Evolutionary conservation across 148 eudicot genomes (phyloP).

Genomic region (Rhododendron simsii): DNA sequence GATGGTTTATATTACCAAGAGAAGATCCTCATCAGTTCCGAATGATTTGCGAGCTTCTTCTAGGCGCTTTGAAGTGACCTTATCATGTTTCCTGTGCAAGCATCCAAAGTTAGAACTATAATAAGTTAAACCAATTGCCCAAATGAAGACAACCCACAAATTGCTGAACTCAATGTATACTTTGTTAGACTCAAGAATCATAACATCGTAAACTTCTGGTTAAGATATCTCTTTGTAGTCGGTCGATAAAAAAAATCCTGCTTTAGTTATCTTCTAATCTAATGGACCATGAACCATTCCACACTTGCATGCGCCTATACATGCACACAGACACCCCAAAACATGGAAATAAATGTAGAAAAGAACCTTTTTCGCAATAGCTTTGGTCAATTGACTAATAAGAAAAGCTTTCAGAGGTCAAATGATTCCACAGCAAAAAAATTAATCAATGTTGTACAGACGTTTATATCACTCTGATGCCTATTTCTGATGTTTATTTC

Average conservation of each 20-base stretch:
- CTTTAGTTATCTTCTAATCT: background rate
- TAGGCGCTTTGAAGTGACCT: slow-evolving; percentile 57
- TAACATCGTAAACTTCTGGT: background rate
- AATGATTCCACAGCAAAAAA: background rate
- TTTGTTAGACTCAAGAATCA: background rate
- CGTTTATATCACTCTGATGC: background rate
- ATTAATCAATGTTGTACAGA: background rate
- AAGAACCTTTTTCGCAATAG: background rate
- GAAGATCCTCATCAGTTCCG: slow-evolving; percentile 97
- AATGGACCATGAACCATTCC: background rate
- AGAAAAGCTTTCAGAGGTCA: background rate
- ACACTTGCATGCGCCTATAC: background rate
- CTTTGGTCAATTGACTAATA: background rate
- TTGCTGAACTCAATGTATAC: background rate
- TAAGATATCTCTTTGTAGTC: background rate
- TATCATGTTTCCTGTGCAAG: slow-evolving; percentile 62
- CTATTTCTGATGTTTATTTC: background rate
- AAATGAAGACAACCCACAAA: background rate
- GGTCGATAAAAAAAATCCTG: background rate
- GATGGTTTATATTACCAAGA: slow-evolving; percentile 50
- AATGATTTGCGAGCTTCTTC: slow-evolving; percentile 93
- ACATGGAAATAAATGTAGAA: background rate
- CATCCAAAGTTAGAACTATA: background rate
- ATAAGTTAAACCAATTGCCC: background rate
- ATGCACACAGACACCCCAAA: background rate